Percentiles rank a stretch among this genome's conserved stretches.
Conservation (phyloP, 805 yeast genomes). For the Ogataea trehaloabstinens region DNA sequence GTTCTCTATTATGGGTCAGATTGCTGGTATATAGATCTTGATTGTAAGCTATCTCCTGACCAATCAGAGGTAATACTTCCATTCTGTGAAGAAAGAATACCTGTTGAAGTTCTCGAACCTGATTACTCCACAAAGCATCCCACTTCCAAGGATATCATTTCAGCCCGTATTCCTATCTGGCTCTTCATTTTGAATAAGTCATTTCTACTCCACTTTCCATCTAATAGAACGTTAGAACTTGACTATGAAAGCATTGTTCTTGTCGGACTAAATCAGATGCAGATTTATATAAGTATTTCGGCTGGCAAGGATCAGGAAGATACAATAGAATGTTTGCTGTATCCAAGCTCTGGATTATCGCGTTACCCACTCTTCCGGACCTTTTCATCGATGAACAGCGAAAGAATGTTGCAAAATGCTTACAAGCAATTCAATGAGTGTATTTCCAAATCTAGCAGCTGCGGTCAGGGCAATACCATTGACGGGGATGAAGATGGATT, state of each 20-base stretch:
- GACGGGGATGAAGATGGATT: slow-evolving; percentile 7
- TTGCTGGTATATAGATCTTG: slow-evolving; percentile 13
- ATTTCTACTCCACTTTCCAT: slow-evolving; percentile 18
- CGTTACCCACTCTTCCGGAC: slow-evolving; percentile 23
- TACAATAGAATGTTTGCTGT: slow-evolving; percentile 14
- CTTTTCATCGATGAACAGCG: slow-evolving; percentile 14
- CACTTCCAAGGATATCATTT: neutral
- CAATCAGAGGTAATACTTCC: slow-evolving; percentile 9
- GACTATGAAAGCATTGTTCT: slow-evolving; percentile 22
- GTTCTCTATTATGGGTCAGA: slow-evolving; percentile 19
- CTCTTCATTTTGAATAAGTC: slow-evolving; percentile 25
- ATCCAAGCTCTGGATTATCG: slow-evolving; percentile 8
- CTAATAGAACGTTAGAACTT: slow-evolving; percentile 13
- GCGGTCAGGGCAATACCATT: slow-evolving; percentile 16
- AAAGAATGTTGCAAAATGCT: slow-evolving; percentile 19
- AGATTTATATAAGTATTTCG: slow-evolving; percentile 11
- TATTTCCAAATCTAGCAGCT: slow-evolving; percentile 17
- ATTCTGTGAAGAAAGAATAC: slow-evolving; percentile 3
- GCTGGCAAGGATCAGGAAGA: slow-evolving; percentile 4
- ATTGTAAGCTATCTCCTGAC: slow-evolving; percentile 4
- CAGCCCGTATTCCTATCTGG: slow-evolving; percentile 16
- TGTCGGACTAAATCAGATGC: slow-evolving; percentile 17
- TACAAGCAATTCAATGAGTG: slow-evolving; percentile 21
- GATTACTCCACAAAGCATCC: neutral
- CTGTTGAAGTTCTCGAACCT: neutral